Evolutionary conservation across 116 monocot species (phyloP).

Genomic region (Dioscorea cayenensis): DNA sequence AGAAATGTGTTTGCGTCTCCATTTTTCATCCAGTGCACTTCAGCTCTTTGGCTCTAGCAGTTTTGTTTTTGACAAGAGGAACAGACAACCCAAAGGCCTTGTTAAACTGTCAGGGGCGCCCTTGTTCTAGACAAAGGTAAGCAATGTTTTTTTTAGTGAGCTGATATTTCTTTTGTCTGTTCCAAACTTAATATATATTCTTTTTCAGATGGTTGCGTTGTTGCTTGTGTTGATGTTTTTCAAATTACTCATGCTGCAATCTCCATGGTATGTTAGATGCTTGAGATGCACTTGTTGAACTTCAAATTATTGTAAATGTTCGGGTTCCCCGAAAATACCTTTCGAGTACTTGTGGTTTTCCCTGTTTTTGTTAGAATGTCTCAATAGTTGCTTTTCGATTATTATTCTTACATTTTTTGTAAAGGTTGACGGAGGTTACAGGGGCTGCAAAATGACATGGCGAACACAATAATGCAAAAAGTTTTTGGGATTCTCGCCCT

Average conservation of each 20-base stretch:
- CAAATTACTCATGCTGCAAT: constrained; percentile 91
- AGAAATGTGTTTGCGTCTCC: too few relatives aligned
- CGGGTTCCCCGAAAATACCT: background rate
- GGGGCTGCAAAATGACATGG: constrained; percentile 60
- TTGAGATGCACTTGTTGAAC: background rate
- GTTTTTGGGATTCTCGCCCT: constrained; percentile 98
- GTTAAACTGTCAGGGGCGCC: too few relatives aligned
- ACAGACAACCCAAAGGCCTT: too few relatives aligned
- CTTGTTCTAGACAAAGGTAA: constrained; percentile 75
- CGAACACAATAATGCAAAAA: constrained; percentile 83
- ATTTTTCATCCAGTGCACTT: too few relatives aligned
- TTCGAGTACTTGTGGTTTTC: background rate
- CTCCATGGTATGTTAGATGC: constrained; percentile 48
- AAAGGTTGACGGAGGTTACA: constrained; percentile 74
- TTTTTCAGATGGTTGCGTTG: constrained; percentile 61
- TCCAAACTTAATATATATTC: constrained; percentile 6
- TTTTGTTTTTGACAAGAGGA: too few relatives aligned
- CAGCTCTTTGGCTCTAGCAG: too few relatives aligned
- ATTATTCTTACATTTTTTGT: background rate
- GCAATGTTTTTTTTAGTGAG: constrained; percentile 3
- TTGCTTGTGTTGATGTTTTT: constrained; percentile 92
- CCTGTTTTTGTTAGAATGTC: background rate
- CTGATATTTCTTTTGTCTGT: background rate
- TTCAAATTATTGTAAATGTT: background rate
- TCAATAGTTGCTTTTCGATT: background rate